phyloP scores from a whole-genome alignment of 768 basidiomycete species.

The Pleurotus tuber-regium region DNA sequence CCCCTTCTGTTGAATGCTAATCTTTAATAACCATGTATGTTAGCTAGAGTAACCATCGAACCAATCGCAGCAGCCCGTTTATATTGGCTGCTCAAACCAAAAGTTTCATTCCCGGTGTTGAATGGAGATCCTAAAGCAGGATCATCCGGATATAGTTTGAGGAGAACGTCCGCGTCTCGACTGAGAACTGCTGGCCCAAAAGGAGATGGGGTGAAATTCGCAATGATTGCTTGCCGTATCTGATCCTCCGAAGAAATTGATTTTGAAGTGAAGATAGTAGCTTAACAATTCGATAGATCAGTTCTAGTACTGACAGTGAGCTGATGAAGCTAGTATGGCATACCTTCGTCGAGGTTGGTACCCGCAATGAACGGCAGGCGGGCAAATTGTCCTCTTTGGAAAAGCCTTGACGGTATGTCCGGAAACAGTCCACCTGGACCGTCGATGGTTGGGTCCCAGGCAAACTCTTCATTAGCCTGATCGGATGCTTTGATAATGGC shows the following conservation, averaged over 20 bases:
- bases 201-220: slow-evolving; percentile 26
- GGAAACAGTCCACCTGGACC: slow-evolving; percentile 36
- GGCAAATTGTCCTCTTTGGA: slow-evolving; percentile 31
- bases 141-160: slow-evolving; percentile 39
- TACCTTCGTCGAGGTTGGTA: slow-evolving; percentile 45
- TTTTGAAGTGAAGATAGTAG: slow-evolving; percentile 31
- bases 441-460: slow-evolving; percentile 39
- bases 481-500: slow-evolving; percentile 22
- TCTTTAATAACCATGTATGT: too few relatives aligned
- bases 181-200: slow-evolving; percentile 19
- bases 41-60: background rate
- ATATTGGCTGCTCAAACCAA: slow-evolving; percentile 32
- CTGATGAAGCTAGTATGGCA: background rate
- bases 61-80: slow-evolving; percentile 28
- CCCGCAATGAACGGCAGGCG: slow-evolving; percentile 44
- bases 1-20: slow-evolving; percentile 24
- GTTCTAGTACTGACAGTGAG: too few relatives aligned
- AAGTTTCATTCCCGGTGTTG: slow-evolving; percentile 42
- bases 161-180: slow-evolving; percentile 21
- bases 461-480: slow-evolving; percentile 23
- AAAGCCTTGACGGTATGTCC: slow-evolving; percentile 33
- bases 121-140: slow-evolving; percentile 45
- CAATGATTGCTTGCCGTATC: slow-evolving; percentile 24
- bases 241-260: slow-evolving; percentile 21
- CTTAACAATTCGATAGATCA: slow-evolving; percentile 20